Evolutionary conservation across 2,329 filamentous ascomycete species (phyloP).

Genomic region (Celoporthe dispersa): DNA sequence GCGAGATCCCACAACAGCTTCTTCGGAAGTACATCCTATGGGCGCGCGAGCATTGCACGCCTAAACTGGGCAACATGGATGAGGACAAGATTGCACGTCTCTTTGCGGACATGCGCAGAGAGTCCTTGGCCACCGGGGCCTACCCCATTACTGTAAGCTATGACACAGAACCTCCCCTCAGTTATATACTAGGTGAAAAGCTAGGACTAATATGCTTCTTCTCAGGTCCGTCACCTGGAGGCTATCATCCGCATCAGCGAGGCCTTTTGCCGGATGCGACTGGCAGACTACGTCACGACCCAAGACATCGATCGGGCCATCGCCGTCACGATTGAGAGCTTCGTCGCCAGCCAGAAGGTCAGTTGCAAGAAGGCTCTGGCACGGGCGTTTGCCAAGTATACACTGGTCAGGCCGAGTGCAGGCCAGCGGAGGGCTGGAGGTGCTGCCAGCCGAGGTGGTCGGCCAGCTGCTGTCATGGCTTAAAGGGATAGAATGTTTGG

Average conservation of each 20-base stretch:
- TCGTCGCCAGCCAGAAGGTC: slow-evolving; percentile 94
- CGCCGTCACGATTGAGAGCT: slow-evolving; percentile 93
- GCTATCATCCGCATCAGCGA: slow-evolving; percentile 96
- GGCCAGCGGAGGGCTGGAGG: slow-evolving; percentile 38
- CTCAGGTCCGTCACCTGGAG: slow-evolving; percentile 91
- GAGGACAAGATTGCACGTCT: slow-evolving; percentile 94
- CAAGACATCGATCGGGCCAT: slow-evolving; percentile 97
- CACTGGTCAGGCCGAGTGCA: slow-evolving; percentile 53
- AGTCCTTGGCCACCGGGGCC: slow-evolving; percentile 89
- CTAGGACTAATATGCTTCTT: slow-evolving; percentile 6
- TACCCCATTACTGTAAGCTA: slow-evolving; percentile 93
- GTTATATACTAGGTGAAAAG: not conserved
- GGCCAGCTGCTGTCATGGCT: slow-evolving; percentile 26
- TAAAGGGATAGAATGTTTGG: slow-evolving; percentile 10
- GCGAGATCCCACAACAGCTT: slow-evolving; percentile 87
- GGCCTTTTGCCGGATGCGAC: slow-evolving; percentile 94
- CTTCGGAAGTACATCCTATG: slow-evolving; percentile 97
- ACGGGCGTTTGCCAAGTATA: slow-evolving; percentile 95
- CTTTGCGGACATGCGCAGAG: slow-evolving; percentile 94
- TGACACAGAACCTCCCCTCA: not conserved
- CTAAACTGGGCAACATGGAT: slow-evolving; percentile 96
- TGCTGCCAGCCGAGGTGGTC: slow-evolving; percentile 33
- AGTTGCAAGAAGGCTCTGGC: slow-evolving; percentile 96
- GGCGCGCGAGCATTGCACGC: slow-evolving; percentile 83
- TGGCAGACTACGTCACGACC: slow-evolving; percentile 91